phyloP scores from a whole-genome alignment of 1,284 basidiomycete genomes.

The Paramarasmius palmivorus region DNA sequence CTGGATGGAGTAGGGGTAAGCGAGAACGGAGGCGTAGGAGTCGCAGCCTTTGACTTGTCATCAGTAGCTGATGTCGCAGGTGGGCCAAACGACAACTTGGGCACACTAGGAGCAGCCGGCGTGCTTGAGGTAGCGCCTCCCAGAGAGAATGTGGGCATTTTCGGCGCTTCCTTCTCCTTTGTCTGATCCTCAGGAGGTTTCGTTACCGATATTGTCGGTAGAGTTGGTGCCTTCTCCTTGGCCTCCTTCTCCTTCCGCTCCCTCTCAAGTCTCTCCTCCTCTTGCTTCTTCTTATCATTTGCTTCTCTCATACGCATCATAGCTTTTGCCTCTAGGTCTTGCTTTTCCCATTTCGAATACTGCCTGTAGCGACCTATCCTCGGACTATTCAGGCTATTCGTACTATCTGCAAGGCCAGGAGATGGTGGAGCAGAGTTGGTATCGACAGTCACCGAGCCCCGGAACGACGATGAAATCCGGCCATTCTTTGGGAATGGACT shows the following conservation, averaged over 20 bases:
- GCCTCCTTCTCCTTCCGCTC: constrained; percentile 40
- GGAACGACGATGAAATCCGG: constrained; percentile 25
- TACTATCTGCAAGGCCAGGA: constrained; percentile 46
- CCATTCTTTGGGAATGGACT: constrained; percentile 4
- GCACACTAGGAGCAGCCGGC: constrained; percentile 1
- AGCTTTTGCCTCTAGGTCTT: constrained; percentile 76
- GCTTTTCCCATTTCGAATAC: constrained; percentile 81
- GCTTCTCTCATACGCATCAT: constrained; percentile 64
- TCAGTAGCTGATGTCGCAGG: constrained; percentile 15
- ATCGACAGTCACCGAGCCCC: constrained; percentile 40
- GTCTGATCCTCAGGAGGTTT: background rate
- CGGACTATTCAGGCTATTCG: constrained; percentile 40
- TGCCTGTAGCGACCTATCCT: constrained; percentile 39
- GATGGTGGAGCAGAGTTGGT: constrained; percentile 26
- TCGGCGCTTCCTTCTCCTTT: constrained; percentile 5
- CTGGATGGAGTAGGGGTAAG: constrained; percentile 17
- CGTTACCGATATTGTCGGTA: constrained; percentile 12
- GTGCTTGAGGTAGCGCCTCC: background rate
- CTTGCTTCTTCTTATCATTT: constrained; percentile 44
- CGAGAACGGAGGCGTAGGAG: constrained; percentile 19
- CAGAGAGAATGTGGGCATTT: constrained; percentile 7
- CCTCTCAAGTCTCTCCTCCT: constrained; percentile 39
- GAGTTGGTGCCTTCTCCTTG: constrained; percentile 31
- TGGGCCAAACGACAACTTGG: constrained; percentile 14
- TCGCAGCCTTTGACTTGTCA: constrained; percentile 17